Base-by-base conservation (phyloP, 371 early-diverging fungal genomes). In the Lichtheimia corymbifera region DNA sequence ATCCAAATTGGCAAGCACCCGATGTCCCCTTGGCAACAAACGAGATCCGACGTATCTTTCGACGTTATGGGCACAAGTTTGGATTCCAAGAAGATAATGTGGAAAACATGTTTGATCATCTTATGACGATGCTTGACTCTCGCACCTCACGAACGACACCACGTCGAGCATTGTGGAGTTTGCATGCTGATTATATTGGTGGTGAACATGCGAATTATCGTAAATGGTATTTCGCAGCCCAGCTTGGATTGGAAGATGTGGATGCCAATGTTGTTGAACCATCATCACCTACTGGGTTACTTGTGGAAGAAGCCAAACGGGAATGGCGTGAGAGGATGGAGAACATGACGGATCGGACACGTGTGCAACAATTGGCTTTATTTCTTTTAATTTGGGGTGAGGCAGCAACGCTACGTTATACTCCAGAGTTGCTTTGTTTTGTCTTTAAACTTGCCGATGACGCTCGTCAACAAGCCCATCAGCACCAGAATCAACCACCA, bases 361-460 rank as follows among this genome's bases (percentile, higher is more conserved):
- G 90, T n/a, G 76, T 88, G 5, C 81, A 85, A 2, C 93, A 94
- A 51, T 64, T 95, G 1, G 90, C 91, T 0, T 82, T 94, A 40
- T 95, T 86, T 70, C 73, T 93, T 53, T 70, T 92, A 18, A 80
- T 95, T 28, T 95, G 96, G 96, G 94, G 93, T 22, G 96, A 95
- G 70, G 92, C 93, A 4, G 79, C 91, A 1, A 89, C 86, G 20
- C 57, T 95, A 52, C 86, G 96, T n/a, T 92, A 88, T 70, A 78
- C 81, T 2, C 85, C 93, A 9, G 94, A 94, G 77, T 78, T 84
- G 44, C 74, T 95, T 18, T 92, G 93, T 66, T 95, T 94, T 63
- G 42, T 94, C 5, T 94, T 87, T 69, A 89, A 91, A 69, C 66
- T 88, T 3, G 93, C 94, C 0, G 76, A 85, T 25, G 86, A 87